Evolutionary conservation across 345 rosid species (phyloP).

Genomic region (Dipteronia sinensis): DNA sequence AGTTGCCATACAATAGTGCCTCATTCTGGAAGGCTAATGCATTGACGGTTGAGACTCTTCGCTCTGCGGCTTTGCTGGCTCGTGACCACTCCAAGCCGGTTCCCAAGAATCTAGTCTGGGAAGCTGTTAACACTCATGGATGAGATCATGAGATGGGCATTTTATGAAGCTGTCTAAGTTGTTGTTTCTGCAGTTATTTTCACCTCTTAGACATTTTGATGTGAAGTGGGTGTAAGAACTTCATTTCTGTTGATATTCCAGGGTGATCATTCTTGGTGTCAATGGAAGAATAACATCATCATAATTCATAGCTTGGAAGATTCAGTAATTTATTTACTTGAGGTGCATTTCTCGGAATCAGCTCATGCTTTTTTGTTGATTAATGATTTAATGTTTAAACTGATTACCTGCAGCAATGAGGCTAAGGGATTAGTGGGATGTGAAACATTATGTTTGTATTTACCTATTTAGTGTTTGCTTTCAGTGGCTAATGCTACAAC

Average conservation of each 20-base stretch:
- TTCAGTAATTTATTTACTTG: constrained; percentile 13
- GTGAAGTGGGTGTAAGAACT: constrained; percentile 16
- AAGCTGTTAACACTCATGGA: constrained; percentile 59
- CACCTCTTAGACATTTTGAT: constrained; percentile 10
- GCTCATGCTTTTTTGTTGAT: constrained; percentile 6
- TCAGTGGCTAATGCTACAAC: too few species aligned
- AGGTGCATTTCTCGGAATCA: constrained; percentile 10
- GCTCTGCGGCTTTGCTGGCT: constrained; percentile 56
- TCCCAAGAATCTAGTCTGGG: constrained; percentile 63
- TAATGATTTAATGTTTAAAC: constrained; percentile 10
- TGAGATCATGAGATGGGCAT: constrained; percentile 34
- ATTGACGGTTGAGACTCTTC: constrained; percentile 40
- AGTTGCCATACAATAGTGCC: constrained; percentile 42
- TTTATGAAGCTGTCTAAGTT: constrained; percentile 20
- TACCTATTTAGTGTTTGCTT: constrained; percentile 11
- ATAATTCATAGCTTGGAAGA: constrained; percentile 30
- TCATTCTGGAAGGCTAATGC: constrained; percentile 56
- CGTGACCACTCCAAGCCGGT: constrained; percentile 39
- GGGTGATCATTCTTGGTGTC: constrained; percentile 15
- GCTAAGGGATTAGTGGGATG: constrained; percentile 22
- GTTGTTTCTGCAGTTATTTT: constrained; percentile 19
- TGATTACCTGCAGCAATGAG: constrained; percentile 5
- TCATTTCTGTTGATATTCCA: constrained; percentile 19
- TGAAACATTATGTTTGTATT: constrained; percentile 16
- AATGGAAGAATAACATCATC: constrained; percentile 26